phyloP scores from a whole-genome alignment of 176 grass and related monocot species.

The Eremochloa ophiuroides region DNA sequence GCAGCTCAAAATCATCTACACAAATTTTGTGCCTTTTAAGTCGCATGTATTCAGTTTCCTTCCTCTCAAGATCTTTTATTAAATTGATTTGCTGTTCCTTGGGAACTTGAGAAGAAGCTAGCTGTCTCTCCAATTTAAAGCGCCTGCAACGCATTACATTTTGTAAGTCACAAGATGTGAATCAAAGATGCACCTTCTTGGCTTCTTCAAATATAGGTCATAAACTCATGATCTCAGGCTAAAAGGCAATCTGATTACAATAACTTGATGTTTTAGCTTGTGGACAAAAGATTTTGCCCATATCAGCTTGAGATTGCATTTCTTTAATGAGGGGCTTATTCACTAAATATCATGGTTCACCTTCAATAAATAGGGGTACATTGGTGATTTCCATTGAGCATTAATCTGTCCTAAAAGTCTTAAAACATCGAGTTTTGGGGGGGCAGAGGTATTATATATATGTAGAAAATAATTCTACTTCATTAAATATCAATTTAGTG shows the following conservation, averaged over 20 bases:
- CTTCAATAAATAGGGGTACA: too few relatives aligned
- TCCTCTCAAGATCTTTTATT: conserved; percentile 96
- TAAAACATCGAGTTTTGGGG: too few relatives aligned
- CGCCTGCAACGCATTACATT: conserved; percentile 56
- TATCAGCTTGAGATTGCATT: too few relatives aligned
- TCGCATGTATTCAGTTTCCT: conserved; percentile 96
- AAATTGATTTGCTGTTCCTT: conserved; percentile 90
- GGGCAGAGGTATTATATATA: not conserved
- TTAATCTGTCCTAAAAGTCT: too few relatives aligned
- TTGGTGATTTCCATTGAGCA: too few relatives aligned
- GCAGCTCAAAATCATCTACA: conserved; percentile 94
- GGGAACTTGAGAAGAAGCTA: conserved; percentile 86
- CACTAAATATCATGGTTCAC: too few relatives aligned
- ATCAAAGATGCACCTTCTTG: not conserved
- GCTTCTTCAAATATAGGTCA: not conserved
- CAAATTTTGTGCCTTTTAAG: conserved; percentile 99
- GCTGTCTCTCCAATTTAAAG: conserved; percentile 77
- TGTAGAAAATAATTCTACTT: not conserved
- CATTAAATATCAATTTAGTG: not conserved
- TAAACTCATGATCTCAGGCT: not conserved
- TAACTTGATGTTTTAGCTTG: not conserved
- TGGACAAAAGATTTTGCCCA: not conserved
- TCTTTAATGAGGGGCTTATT: too few relatives aligned
- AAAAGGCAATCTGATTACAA: not conserved
- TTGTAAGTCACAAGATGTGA: conserved; percentile 6